Conservation (phyloP, 2,329 filamentous ascomycete species). For the Nothomitra cinnamomea region DNA sequence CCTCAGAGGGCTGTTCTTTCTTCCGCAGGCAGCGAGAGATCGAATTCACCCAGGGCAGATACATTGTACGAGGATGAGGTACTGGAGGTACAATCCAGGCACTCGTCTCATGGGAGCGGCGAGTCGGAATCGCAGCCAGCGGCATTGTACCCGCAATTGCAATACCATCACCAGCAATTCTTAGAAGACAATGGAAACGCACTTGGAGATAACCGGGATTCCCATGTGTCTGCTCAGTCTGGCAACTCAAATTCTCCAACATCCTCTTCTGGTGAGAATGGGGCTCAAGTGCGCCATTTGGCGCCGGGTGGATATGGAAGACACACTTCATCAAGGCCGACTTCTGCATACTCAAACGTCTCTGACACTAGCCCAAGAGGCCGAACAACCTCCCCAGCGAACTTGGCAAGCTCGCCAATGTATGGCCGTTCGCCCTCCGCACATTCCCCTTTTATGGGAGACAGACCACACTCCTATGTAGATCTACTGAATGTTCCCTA, state of each 20-base stretch:
- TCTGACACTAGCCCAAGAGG: conserved; percentile 1
- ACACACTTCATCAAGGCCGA: conserved; percentile 9
- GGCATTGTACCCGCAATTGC: conserved; percentile 25
- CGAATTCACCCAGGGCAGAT: background rate
- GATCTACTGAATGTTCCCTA: conserved; percentile 54
- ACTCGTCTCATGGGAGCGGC: background rate
- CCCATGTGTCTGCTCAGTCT: background rate
- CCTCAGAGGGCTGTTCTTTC: conserved; percentile 4
- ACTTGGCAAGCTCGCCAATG: conserved; percentile 26
- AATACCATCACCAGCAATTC: conserved; percentile 31
- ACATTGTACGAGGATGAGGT: background rate
- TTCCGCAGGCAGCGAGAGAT: background rate
- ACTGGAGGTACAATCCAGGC: background rate
- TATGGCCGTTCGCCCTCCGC: conserved; percentile 32
- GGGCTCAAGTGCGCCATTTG: background rate
- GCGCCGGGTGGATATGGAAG: background rate
- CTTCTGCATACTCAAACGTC: conserved; percentile 18
- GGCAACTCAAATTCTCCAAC: background rate
- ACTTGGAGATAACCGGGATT: background rate
- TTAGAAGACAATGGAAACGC: conserved; percentile 20
- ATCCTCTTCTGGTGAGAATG: background rate
- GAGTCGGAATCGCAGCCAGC: background rate
- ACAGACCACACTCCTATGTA: conserved; percentile 40
- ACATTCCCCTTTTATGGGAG: conserved; percentile 36
- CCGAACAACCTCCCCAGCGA: background rate